Conservation (phyloP, 2,329 filamentous ascomycete genomes). For the Coniochaeta sp. region DNA sequence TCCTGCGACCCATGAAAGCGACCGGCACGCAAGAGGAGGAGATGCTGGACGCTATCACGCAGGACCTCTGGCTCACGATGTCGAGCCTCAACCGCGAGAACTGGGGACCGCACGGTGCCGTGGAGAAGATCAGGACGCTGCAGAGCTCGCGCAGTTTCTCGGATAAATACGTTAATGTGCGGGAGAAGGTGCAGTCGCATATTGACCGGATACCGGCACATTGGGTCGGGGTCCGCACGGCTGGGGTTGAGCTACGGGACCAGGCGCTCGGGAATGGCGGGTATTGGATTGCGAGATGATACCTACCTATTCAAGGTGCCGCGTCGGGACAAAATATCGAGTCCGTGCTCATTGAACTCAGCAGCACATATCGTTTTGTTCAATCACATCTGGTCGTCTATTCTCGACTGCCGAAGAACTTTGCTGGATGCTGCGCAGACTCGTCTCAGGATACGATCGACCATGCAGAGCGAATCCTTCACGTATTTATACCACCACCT, state of each 20-base stretch:
- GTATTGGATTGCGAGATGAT: conserved; percentile 35
- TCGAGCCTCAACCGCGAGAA: conserved; percentile 37
- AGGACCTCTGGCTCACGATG: conserved; percentile 35
- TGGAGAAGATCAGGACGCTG: conserved; percentile 26
- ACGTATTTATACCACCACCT: too few relatives aligned
- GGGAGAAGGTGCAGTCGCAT: conserved; percentile 42
- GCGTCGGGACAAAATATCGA: background rate
- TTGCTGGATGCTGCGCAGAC: too few relatives aligned
- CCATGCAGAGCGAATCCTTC: too few relatives aligned
- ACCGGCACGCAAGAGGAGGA: conserved; percentile 14
- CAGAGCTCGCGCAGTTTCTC: conserved; percentile 29
- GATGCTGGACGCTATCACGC: conserved; percentile 21
- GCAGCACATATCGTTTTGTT: too few relatives aligned
- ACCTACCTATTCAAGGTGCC: background rate
- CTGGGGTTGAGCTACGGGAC: conserved; percentile 39
- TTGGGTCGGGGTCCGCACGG: conserved; percentile 48
- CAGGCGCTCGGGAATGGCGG: conserved; percentile 41
- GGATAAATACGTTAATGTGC: conserved; percentile 39
- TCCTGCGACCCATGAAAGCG: conserved; percentile 35
- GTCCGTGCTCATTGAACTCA: too few relatives aligned
- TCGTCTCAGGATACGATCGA: background rate
- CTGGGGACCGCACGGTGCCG: conserved; percentile 35
- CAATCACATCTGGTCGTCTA: too few relatives aligned
- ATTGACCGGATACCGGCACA: conserved; percentile 55
- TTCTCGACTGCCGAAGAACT: too few relatives aligned